Conservation (phyloP, 2,329 filamentous ascomycete genomes). For the Domatiomyces catenatus region DNA sequence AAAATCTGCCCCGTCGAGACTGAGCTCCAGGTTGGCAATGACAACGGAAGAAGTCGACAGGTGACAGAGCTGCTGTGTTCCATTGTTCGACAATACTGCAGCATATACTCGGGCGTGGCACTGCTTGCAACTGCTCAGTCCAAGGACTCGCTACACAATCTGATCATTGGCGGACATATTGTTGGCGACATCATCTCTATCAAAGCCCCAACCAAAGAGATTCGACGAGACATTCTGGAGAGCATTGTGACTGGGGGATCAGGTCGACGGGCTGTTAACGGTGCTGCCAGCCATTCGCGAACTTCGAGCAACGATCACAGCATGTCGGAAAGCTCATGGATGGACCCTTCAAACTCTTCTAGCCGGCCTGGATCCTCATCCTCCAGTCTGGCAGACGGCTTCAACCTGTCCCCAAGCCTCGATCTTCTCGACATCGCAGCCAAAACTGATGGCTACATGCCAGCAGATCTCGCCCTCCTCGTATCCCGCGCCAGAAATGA, state of each 20-base stretch:
- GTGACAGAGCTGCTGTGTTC: slow-evolving; percentile 78
- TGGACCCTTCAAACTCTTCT: slow-evolving; percentile 52
- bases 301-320: slow-evolving; percentile 21
- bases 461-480: slow-evolving; percentile 74
- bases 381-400: slow-evolving; percentile 38
- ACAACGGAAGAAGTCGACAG: slow-evolving; percentile 83
- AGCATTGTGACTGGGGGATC: slow-evolving; percentile 44
- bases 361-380: slow-evolving; percentile 33
- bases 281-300: slow-evolving; percentile 28
- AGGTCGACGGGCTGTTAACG: slow-evolving; percentile 24
- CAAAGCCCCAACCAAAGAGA: slow-evolving; percentile 86
- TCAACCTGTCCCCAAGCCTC: slow-evolving; percentile 58
- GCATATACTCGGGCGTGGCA: slow-evolving; percentile 63
- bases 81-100: slow-evolving; percentile 71
- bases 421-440: slow-evolving; percentile 89
- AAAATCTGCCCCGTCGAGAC: slow-evolving; percentile 86
- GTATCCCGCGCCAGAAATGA: slow-evolving; percentile 81
- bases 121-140: slow-evolving; percentile 80
- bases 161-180: slow-evolving; percentile 80
- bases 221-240: slow-evolving; percentile 67
- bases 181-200: slow-evolving; percentile 80
- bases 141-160: slow-evolving; percentile 82
- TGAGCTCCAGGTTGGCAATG: slow-evolving; percentile 69
- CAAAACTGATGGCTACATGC: slow-evolving; percentile 95
- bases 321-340: slow-evolving; percentile 49